phyloP scores from a whole-genome alignment of 768 basidiomycete species.

The Kwoniella bestiolae region DNA sequence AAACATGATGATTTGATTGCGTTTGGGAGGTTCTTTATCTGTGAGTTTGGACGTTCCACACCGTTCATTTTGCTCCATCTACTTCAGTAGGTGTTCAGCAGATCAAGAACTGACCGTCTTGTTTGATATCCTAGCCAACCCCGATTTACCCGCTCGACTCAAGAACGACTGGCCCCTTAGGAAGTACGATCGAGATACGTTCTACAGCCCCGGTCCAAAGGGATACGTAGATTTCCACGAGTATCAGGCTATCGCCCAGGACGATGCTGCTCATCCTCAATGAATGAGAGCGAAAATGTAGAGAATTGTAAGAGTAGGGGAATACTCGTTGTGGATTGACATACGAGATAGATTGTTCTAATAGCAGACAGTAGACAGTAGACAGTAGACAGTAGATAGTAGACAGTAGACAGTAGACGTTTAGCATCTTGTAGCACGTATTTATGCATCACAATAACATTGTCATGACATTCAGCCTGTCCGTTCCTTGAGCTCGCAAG shows the following conservation, averaged over 20 bases:
- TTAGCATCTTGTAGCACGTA: too few species aligned
- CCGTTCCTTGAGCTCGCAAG: neutral
- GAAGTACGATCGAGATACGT: conserved; percentile 27
- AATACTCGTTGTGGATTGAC: too few species aligned
- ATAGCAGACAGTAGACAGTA: too few species aligned
- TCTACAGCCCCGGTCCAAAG: conserved; percentile 21
- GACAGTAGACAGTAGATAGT: too few species aligned
- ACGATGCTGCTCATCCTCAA: conserved; percentile 11
- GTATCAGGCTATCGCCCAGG: conserved; percentile 13
- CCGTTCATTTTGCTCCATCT: too few species aligned
- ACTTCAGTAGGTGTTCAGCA: too few species aligned
- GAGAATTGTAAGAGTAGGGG: too few species aligned
- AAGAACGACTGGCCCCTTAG: conserved; percentile 23
- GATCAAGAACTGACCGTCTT: neutral
- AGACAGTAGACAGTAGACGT: too few species aligned
- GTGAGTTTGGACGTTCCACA: conserved; percentile 10
- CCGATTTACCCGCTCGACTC: conserved; percentile 24
- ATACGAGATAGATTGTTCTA: too few species aligned
- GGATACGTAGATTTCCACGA: conserved; percentile 23
- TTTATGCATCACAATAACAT: too few species aligned
- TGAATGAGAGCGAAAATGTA: neutral
- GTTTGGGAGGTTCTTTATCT: conserved; percentile 28
- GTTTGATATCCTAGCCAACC: conserved; percentile 24
- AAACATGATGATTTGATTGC: conserved; percentile 25
- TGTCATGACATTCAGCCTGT: too few species aligned